These are phyloP conservation scores for Erigeron philadelphicus DNA, from an alignment of 140 eudicot species.

Conservation along the genomic window DNA sequence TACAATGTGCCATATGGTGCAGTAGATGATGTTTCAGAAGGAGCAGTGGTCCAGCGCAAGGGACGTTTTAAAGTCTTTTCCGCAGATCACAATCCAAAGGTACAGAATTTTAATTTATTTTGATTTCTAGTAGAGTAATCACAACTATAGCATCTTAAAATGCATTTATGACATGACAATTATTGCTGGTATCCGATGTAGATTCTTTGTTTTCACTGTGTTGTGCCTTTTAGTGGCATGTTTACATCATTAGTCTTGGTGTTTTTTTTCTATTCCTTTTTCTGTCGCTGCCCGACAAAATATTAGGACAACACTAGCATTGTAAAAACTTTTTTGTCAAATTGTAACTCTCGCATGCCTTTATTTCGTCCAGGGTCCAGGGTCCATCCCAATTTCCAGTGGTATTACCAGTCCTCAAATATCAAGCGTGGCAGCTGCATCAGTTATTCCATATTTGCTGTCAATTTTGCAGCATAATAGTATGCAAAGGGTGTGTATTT, in stretches of 20 bases:
- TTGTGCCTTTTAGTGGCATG: not conserved
- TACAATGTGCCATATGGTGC: constrained; percentile 13
- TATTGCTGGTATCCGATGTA: not conserved
- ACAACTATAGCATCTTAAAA: not conserved
- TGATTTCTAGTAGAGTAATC: not conserved
- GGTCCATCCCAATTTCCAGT: constrained; percentile 34
- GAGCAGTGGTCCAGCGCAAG: constrained; percentile 71
- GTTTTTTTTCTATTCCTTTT: not conserved
- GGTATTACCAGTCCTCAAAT: constrained; percentile 34
- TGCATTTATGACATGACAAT: not conserved
- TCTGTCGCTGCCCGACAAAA: constrained; percentile 10
- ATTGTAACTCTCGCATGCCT: constrained; percentile 28
- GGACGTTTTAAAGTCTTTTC: constrained; percentile 97
- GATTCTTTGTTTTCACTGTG: not conserved
- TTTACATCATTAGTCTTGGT: not conserved
- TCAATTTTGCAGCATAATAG: constrained; percentile 69
- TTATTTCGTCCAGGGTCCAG: constrained; percentile 40
- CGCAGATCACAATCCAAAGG: constrained; percentile 55
- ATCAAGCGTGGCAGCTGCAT: constrained; percentile 46
- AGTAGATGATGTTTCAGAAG: constrained; percentile 82
- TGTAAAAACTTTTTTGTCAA: constrained; percentile 14
- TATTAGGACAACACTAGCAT: not conserved
- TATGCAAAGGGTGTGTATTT: constrained; percentile 66
- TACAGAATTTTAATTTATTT: not conserved
- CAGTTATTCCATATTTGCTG: constrained; percentile 75